Evolutionary conservation across 192 early-diverging fungal species (phyloP), one percentile per base, ranked within the genome.

Genomic region (Rhizoclosmatium sp.): DNA sequence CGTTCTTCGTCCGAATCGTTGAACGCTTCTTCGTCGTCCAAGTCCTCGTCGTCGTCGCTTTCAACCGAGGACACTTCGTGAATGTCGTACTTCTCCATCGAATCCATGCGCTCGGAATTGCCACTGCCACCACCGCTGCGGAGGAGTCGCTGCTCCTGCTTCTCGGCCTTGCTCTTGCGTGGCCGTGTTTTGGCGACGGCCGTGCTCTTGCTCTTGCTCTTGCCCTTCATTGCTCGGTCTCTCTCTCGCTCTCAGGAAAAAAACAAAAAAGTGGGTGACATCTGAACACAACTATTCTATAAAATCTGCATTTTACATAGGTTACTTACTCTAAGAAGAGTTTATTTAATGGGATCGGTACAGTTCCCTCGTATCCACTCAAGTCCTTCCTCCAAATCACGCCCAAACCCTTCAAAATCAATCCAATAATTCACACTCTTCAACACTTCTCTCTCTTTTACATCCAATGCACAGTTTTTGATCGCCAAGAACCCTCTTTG

Each of bases 11-110:
- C 95, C 59, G 85, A 87, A 14, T 91, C 91, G 64, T 95, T 89
- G 84, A 97, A 97, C 3, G 95, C 95, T 42, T 93, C 94, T 76
- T 98, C 96, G 54, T 95, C 94, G 47, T 93, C 92, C 61, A 97
- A 96, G 69, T 97, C 96, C 78, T 98, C 96, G 78, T 98, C 96
- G 80, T 98, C 95, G 69, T 96, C 95, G 3, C 89, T 85, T 39
- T 93, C 90, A 47, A 98, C 94, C 39, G 89, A 84, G 48, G 92
- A 93, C 4, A 90, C 87, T 67, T 94, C 88, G 82, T 93, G 95
- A 72, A 93, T 91, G 60, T 89, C 87, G 74, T 90, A 75, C 4
- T 42, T 7, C 21, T 64, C 72, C 72, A 75, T 75, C 14, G 39
- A n/a, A 44, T 75, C 72, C 39, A 75, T 49, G 51, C 71, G 71